Conservation (phyloP, 306 rosid species). For the Acacia crassicarpa region DNA sequence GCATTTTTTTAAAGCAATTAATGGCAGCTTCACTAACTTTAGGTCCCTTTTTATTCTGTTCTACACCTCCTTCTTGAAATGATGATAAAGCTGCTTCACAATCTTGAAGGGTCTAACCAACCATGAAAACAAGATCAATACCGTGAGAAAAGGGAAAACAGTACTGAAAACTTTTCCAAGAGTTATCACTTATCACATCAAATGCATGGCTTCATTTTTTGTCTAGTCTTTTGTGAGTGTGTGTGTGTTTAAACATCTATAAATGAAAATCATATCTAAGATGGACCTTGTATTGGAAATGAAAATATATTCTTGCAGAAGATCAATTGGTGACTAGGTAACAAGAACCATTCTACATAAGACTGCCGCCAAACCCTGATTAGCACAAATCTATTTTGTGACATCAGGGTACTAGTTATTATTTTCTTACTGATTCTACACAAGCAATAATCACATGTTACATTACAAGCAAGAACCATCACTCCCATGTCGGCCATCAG, state of each 20-base stretch:
- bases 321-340: not conserved
- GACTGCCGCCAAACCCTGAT: slow-evolving; percentile 1
- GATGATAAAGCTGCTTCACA: slow-evolving; percentile 63
- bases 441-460: not conserved
- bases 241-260: not conserved
- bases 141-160: not conserved
- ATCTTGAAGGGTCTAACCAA: slow-evolving; percentile 81
- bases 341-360: not conserved
- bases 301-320: slow-evolving; percentile 18
- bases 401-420: not conserved
- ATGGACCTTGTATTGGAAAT: not conserved
- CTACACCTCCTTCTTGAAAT: slow-evolving; percentile 54
- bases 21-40: slow-evolving; percentile 55
- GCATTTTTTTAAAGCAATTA: slow-evolving; percentile 63
- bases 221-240: not conserved
- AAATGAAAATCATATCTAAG: not conserved
- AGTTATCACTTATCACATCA: not conserved
- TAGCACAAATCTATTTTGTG: not conserved
- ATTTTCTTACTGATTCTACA: not conserved
- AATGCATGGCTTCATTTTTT: not conserved
- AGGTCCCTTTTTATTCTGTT: slow-evolving; percentile 47
- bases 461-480: not conserved
- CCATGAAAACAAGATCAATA: slow-evolving; percentile 28
- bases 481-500: not conserved
- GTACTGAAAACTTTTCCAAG: slow-evolving; percentile 4